Percentiles rank a stretch among this genome's conserved stretches.
Conservation (phyloP, 1,284 basidiomycete species). For the Bjerkandera adusta region DNA sequence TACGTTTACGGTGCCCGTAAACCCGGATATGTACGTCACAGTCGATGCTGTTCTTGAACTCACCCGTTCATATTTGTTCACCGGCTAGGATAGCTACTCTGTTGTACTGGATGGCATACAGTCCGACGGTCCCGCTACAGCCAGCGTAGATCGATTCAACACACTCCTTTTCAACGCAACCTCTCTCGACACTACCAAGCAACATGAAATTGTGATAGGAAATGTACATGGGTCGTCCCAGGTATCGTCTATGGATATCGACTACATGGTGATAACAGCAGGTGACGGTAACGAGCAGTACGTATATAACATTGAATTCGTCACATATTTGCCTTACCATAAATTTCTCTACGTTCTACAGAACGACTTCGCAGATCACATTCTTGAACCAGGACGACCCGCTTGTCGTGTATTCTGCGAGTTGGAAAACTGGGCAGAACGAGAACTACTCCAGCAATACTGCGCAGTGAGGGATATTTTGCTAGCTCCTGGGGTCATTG, state of each 20-base stretch:
- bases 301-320: neutral
- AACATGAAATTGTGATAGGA: neutral
- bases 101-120: neutral
- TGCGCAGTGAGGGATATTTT: constrained; percentile 9
- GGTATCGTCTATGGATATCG: neutral
- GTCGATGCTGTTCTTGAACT: no score
- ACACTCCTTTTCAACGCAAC: neutral
- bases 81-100: neutral
- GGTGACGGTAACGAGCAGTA: neutral
- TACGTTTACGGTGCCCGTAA: neutral
- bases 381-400: neutral
- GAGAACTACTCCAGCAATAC: constrained; percentile 4
- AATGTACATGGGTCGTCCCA: neutral
- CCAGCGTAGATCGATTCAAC: neutral
- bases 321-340: neutral
- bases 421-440: constrained; percentile 3
- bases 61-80: neutral
- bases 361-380: neutral
- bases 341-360: neutral
- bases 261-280: neutral
- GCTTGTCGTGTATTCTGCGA: constrained; percentile 1
- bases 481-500: neutral
- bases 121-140: neutral
- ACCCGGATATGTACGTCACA: neutral
- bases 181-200: neutral